Evolutionary conservation across 2,329 filamentous ascomycete genomes (phyloP), one percentile per base, ranked within the genome.

Genomic region (Diaporthe sp.): DNA sequence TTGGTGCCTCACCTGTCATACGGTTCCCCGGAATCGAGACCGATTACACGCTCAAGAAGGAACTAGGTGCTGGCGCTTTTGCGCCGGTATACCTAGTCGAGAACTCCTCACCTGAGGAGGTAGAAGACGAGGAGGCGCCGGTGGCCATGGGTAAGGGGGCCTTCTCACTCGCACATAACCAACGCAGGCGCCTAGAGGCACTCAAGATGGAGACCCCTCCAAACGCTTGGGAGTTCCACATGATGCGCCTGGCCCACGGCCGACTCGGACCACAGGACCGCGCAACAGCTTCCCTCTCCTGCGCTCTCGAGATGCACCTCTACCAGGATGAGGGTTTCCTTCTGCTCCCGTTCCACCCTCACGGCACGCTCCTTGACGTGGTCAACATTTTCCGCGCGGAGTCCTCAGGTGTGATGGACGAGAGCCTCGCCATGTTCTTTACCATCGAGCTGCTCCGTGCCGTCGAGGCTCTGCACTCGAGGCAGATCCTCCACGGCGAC

Each of bases 161-260:
- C 17, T 91, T 92, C 79, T 86, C 89, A n/a, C 80, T 87, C 13
- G 85, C 85, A 44, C 85, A 86, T 59, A 78, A 82, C 1, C 84
- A 85, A 51, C 91, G 94, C 55, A 86, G 86, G 56, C 77, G 86
- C 1, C 88, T 97, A 6, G 95, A 98, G 83, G 97, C 97, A 1
- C 88, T 99, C 78, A 99, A 99, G 84, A 96, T 98, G 91, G 97
- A 99, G 84, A 90, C 93, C 42, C 95, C 96, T 0, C 94, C 96
- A 0, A 93, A 92, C 6, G 89, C 94, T 0, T 99, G 97, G 97
- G 97, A 99, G 81, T 99, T 98, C 81, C 94, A 98, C 84, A 97
- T 99, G 83, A 95, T 98, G 86, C 93, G 94, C 1, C 90, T 95
- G 72, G 92, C 94, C 2, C 94, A 96, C 77, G 86, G 90, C 30